Evolutionary conservation across 1,139 yeast species (phyloP).

Genomic region (Yamadazyma diospyri): DNA sequence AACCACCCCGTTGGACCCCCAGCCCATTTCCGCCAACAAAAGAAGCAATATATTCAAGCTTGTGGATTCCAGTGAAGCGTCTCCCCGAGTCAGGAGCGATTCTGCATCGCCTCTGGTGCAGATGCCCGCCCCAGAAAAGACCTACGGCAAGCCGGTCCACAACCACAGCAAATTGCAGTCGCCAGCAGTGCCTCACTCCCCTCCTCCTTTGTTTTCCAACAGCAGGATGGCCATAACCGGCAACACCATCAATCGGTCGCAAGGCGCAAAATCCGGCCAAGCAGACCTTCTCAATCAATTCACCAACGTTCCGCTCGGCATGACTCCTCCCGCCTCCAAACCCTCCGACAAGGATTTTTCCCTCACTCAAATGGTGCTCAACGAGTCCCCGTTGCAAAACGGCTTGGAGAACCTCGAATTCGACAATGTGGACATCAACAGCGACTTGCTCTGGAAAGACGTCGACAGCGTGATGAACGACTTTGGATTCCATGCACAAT

Average conservation of each 20-base stretch:
- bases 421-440: conserved; percentile 35
- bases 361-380: conserved; percentile 14
- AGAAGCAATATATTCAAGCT: conserved; percentile 41
- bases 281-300: conserved; percentile 7
- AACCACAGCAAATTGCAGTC: background rate
- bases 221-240: conserved; percentile 17
- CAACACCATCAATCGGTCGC: conserved; percentile 14
- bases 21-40: conserved; percentile 53
- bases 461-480: conserved; percentile 92
- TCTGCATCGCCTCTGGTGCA: conserved; percentile 1
- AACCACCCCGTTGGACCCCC: conserved; percentile 80
- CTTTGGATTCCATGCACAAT: conserved; percentile 71
- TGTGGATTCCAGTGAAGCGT: conserved; percentile 29
- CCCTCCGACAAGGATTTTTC: conserved; percentile 3
- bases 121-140: conserved; percentile 2
- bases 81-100: conserved; percentile 18
- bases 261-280: conserved; percentile 5
- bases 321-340: too few species aligned
- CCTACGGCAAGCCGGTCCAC: conserved; percentile 1
- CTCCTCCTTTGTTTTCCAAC: conserved; percentile 11
- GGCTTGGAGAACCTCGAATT: conserved; percentile 33
- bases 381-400: conserved; percentile 32
- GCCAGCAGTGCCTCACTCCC: conserved; percentile 8
- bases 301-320: background rate
- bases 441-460: conserved; percentile 82